Evolutionary conservation across 108 stramenopile species (phyloP), one percentile per base, ranked within the genome.

Genomic region (Fistulifera solaris): DNA sequence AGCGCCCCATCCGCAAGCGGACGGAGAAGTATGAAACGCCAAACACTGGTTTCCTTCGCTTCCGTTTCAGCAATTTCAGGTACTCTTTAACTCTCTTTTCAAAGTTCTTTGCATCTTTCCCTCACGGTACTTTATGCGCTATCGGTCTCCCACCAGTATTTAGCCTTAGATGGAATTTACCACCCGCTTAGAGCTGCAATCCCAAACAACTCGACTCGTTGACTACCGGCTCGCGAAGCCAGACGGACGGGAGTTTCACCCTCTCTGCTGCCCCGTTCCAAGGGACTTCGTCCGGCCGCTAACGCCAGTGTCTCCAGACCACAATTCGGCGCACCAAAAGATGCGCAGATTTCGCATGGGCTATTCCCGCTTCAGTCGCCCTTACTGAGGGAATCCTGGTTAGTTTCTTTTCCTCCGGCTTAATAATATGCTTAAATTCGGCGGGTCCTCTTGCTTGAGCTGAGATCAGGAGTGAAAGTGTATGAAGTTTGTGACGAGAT

Each of bases 381-480:
- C 76, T 87, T 93, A 93, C 91, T 93, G 60, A 64, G 78, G 87
- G 87, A 88, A 93, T 93, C 84, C 85, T 85, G 67, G 87, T 89
- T 89, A 89, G 85, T 93, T 89, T 93, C 83, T 94, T 86, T 85
- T 94, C 85, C 87, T 89, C 84, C 87, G n/a, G 84, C 93, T 88
- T 88, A 94, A 76, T 94, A 84, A 90, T 94, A 94, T 94, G 93
- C 88, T 94, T 94, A 94, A 94, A 94, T 94, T 88, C 88, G 78
- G 92, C 83, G 87, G 85, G 92, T 93, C 65, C 55, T 83, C 85
- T 86, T 86, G 77, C 80, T 78, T 80, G 68, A 83, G 67, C 72
- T 78, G 75, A 78, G 77, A 78, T 79, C 70, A 65, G 75, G 62
- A 72, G 19, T 21, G 35, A 58, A 39, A 38, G 31, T 35, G 31